Percentiles rank a stretch among this genome's conserved stretches.
Conservation (phyloP, 768 basidiomycete genomes). For the Hortiboletus flavorubellus region DNA sequence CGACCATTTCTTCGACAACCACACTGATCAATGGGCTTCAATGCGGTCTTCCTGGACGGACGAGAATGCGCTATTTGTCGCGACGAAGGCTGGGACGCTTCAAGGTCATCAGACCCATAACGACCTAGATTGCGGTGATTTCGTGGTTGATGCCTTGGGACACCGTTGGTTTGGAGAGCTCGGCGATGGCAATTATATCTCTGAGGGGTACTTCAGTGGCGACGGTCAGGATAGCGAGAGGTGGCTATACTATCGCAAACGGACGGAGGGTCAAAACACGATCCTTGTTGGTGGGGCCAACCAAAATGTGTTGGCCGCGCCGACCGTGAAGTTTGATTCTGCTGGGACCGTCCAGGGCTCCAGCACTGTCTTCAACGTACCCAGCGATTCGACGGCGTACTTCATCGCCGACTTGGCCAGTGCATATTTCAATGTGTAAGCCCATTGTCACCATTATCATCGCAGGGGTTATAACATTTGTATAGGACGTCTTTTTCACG, state of each 20-base stretch:
- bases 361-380: constrained; percentile 69
- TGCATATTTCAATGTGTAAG: constrained; percentile 75
- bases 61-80: constrained; percentile 75
- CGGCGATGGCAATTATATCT: constrained; percentile 82
- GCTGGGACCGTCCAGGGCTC: constrained; percentile 74
- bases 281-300: constrained; percentile 72
- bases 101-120: constrained; percentile 91
- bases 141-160: constrained; percentile 92
- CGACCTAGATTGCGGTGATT: constrained; percentile 92
- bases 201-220: constrained; percentile 71
- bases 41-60: constrained; percentile 96
- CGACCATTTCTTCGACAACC: constrained; percentile 77
- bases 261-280: constrained; percentile 97
- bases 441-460: constrained; percentile 10
- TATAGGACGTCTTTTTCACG: constrained; percentile 70
- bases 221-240: constrained; percentile 67
- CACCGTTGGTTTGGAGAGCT: constrained; percentile 94
- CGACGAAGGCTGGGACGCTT: constrained; percentile 81
- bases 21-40: constrained; percentile 78
- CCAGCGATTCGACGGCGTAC: constrained; percentile 71
- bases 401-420: constrained; percentile 74
- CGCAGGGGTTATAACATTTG: constrained; percentile 14
- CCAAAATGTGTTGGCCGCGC: constrained; percentile 72
- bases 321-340: constrained; percentile 50
- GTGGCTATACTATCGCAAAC: constrained; percentile 95